These are phyloP conservation scores for Elaeis oleifera DNA, from an alignment of 202 grass and related monocot species.

Conservation along the genomic window DNA sequence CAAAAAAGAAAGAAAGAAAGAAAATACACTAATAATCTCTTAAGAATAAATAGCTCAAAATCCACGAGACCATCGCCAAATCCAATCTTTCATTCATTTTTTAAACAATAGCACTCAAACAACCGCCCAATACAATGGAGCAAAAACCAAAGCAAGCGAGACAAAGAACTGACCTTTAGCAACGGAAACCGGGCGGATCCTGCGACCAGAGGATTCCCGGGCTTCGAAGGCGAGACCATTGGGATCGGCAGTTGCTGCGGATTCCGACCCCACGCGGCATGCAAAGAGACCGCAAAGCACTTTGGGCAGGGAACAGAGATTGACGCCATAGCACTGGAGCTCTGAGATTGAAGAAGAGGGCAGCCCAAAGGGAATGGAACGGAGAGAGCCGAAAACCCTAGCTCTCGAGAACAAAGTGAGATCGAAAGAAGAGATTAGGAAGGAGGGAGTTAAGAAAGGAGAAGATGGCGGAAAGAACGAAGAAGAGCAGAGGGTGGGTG, in stretches of 20 bases:
- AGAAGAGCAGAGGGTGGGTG: not conserved
- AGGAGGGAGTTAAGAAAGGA: not conserved
- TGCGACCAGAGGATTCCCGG: not conserved
- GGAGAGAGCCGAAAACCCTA: not conserved
- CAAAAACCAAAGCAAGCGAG: not conserved
- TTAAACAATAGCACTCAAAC: too few relatives aligned
- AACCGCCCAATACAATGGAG: not conserved
- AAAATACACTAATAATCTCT: too few relatives aligned
- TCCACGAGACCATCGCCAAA: too few relatives aligned
- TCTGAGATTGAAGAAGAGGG: not conserved
- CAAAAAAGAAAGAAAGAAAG: too few relatives aligned
- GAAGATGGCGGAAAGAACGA: conserved; percentile 14
- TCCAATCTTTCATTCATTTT: too few relatives aligned
- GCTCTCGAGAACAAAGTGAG: not conserved
- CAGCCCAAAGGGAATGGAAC: not conserved
- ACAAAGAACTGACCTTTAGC: not conserved
- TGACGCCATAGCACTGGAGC: conserved; percentile 3
- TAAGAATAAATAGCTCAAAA: too few relatives aligned
- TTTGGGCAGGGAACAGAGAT: conserved; percentile 18
- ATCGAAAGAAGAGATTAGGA: not conserved
- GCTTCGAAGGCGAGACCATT: not conserved
- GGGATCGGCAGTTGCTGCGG: not conserved
- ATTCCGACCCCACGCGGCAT: not conserved
- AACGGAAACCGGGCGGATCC: conserved; percentile 1
- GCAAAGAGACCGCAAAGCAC: not conserved